Conservation (phyloP, 2,329 filamentous ascomycete species). For the Aspergillus latus region DNA sequence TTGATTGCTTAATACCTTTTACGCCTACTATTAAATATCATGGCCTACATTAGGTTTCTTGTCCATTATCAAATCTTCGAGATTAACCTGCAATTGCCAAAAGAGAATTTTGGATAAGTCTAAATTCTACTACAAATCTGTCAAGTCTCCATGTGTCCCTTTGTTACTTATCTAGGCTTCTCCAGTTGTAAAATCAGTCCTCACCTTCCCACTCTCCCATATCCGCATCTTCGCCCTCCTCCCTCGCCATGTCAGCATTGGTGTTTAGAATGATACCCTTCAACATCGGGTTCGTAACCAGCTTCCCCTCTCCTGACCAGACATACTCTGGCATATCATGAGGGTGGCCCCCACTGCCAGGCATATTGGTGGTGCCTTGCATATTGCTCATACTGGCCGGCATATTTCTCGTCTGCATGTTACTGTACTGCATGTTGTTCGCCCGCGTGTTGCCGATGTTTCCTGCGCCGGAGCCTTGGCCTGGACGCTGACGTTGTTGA, state of each 20-base stretch:
- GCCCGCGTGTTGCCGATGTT: neutral
- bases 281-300: neutral
- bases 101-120: too few relatives aligned
- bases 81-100: too few relatives aligned
- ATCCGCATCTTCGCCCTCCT: neutral
- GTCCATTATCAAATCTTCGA: too few relatives aligned
- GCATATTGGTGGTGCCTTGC: neutral
- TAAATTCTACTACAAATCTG: too few relatives aligned
- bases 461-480: neutral
- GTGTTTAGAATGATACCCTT: neutral
- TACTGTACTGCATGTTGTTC: neutral
- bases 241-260: too few relatives aligned
- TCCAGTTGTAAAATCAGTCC: neutral
- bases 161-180: too few relatives aligned
- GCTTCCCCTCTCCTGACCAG: neutral
- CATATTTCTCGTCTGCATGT: neutral
- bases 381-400: neutral
- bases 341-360: neutral
- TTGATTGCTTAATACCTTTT: too few relatives aligned
- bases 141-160: too few relatives aligned
- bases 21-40: too few relatives aligned
- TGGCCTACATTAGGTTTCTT: too few relatives aligned
- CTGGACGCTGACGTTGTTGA: neutral
- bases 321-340: neutral
- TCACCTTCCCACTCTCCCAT: neutral